phyloP scores from a whole-genome alignment of 2,329 filamentous ascomycete genomes.

The Cordyceps militaris region DNA sequence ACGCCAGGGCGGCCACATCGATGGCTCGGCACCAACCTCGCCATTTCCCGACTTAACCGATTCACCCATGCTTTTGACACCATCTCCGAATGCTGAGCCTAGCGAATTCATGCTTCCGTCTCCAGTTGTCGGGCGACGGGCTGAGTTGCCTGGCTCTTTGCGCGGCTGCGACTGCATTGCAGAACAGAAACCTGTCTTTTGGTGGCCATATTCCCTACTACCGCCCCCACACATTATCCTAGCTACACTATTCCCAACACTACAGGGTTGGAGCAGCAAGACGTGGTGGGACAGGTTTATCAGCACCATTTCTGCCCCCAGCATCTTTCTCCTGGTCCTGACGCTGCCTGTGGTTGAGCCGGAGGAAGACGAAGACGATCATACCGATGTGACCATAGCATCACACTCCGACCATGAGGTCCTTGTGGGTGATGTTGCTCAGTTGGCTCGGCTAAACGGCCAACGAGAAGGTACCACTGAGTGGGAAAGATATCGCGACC shows the following conservation, averaged over 20 bases:
- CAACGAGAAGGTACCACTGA: conserved; percentile 36
- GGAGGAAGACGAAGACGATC: conserved; percentile 42
- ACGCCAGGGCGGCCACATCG: conserved; percentile 35
- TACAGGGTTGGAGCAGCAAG: conserved; percentile 76
- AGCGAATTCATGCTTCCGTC: conserved; percentile 52
- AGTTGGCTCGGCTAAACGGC: neutral
- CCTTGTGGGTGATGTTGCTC: neutral
- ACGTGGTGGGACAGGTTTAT: conserved; percentile 76
- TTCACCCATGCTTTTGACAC: conserved; percentile 40
- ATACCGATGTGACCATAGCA: conserved; percentile 15
- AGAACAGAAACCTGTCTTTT: conserved; percentile 47
- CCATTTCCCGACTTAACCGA: conserved; percentile 67
- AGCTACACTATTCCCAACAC: conserved; percentile 76
- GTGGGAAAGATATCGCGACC: conserved; percentile 52
- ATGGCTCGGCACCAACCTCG: conserved; percentile 42
- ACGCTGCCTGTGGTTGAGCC: conserved; percentile 88
- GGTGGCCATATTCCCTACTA: conserved; percentile 75
- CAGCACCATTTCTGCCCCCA: conserved; percentile 77
- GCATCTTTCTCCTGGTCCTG: conserved; percentile 80
- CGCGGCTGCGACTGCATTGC: conserved; percentile 28
- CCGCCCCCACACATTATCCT: conserved; percentile 65
- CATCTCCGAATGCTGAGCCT: conserved; percentile 32
- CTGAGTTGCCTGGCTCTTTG: conserved; percentile 40
- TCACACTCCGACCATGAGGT: neutral
- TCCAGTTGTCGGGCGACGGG: conserved; percentile 29